phyloP scores from a whole-genome alignment of 495 filamentous ascomycete species.

The Xylaria intraflava region DNA sequence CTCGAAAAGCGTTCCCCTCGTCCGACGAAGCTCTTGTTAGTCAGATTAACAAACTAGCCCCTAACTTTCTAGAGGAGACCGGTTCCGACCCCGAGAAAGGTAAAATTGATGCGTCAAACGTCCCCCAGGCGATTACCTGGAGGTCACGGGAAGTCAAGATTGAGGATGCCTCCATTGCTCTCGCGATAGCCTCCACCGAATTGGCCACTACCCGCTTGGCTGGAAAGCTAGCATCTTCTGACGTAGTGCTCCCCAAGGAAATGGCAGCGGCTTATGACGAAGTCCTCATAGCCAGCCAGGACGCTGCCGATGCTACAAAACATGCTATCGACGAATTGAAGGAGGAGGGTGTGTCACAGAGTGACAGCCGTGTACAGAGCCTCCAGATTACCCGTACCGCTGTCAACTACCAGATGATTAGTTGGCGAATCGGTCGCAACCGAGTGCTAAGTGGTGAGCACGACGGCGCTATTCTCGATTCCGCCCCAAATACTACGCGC shows the following conservation, averaged over 20 bases:
- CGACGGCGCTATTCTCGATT: constrained; percentile 62
- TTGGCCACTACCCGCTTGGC: constrained; percentile 48
- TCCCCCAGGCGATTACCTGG: constrained; percentile 79
- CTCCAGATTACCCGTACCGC: constrained; percentile 88
- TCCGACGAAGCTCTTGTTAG: constrained; percentile 55
- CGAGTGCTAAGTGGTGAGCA: constrained; percentile 73
- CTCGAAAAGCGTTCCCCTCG: constrained; percentile 64
- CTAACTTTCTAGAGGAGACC: constrained; percentile 59
- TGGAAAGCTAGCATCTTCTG: constrained; percentile 56
- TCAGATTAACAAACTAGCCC: constrained; percentile 65
- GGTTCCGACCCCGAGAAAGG: constrained; percentile 52
- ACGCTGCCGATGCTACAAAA: constrained; percentile 88
- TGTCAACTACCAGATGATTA: constrained; percentile 86
- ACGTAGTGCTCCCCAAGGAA: constrained; percentile 49
- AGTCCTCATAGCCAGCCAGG: constrained; percentile 83
- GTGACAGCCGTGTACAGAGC: constrained; percentile 84
- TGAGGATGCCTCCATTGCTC: constrained; percentile 86
- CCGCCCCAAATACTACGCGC: constrained; percentile 32
- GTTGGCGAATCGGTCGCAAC: constrained; percentile 92
- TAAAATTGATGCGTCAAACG: constrained; percentile 46
- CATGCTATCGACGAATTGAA: constrained; percentile 84
- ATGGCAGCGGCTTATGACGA: constrained; percentile 81
- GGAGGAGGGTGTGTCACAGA: constrained; percentile 73
- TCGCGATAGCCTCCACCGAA: constrained; percentile 53
- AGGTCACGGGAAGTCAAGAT: constrained; percentile 79